These are phyloP conservation scores for Tuber aestivum DNA, from an alignment of 495 filamentous ascomycete species.

Conservation along the genomic window DNA sequence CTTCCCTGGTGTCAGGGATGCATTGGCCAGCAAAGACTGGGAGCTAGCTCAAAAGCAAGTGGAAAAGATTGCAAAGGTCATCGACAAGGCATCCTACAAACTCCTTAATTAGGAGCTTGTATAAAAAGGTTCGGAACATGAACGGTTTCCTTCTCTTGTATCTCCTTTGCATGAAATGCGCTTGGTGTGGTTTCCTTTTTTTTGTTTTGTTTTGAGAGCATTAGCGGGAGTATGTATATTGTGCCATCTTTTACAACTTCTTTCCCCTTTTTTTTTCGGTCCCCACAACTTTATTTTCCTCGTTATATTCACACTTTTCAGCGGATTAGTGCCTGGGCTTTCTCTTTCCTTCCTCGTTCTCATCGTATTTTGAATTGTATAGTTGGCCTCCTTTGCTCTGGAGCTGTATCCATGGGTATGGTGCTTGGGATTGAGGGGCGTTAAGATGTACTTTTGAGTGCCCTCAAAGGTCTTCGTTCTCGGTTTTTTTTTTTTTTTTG, in stretches of 20 bases:
- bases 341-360: slow-evolving; percentile 10
- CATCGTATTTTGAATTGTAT: slow-evolving; percentile 13
- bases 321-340: not conserved
- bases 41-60: slow-evolving; percentile 61
- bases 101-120: slow-evolving; percentile 29
- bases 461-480: not conserved
- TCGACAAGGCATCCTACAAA: slow-evolving; percentile 59
- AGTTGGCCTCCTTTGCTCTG: not conserved
- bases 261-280: slow-evolving; percentile 12
- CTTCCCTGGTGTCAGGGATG: slow-evolving; percentile 83
- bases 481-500: not conserved
- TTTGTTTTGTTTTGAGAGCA: slow-evolving; percentile 15
- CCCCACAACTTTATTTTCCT: not conserved
- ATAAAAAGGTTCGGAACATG: not conserved
- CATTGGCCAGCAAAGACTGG: slow-evolving; percentile 67
- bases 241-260: slow-evolving; percentile 30
- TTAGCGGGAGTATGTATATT: slow-evolving; percentile 37
- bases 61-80: slow-evolving; percentile 62
- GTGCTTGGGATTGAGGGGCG: not conserved
- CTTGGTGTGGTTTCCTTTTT: slow-evolving; percentile 8
- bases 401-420: not conserved
- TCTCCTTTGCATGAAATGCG: slow-evolving; percentile 5
- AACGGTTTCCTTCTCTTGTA: not conserved
- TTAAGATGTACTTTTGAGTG: not conserved
- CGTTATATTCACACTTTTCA: slow-evolving; percentile 7